A percentile compares a stretch with the other conserved stretches of the same genome.
phyloP scores from a whole-genome alignment of 768 basidiomycete species.

The Lepiota subincarnata region DNA sequence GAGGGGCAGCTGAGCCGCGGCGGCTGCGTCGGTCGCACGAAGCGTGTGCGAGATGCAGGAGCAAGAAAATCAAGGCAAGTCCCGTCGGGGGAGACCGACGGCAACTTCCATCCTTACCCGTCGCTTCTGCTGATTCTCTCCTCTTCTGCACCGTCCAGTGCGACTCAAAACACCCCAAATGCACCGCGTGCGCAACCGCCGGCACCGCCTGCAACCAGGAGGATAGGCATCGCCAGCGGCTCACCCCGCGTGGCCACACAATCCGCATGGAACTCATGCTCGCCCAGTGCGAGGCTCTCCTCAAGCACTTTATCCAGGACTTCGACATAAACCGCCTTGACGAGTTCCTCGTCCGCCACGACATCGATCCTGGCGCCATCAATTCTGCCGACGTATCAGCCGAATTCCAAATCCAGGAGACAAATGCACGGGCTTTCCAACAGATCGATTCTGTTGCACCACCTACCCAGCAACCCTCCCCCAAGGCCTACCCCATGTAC shows the following conservation, averaged over 20 bases:
- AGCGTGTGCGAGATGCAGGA: slow-evolving; percentile 89
- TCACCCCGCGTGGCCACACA: slow-evolving; percentile 80
- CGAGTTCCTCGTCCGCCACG: slow-evolving; percentile 58
- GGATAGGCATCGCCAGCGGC: slow-evolving; percentile 81
- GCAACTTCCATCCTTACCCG: slow-evolving; percentile 69
- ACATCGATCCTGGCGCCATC: slow-evolving; percentile 46
- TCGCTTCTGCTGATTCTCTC: slow-evolving; percentile 27
- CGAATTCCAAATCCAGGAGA: slow-evolving; percentile 30
- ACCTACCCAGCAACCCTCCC: slow-evolving; percentile 20
- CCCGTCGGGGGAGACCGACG: slow-evolving; percentile 71
- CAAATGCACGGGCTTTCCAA: slow-evolving; percentile 25
- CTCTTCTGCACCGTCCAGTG: slow-evolving; percentile 51
- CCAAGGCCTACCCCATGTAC: slow-evolving; percentile 34
- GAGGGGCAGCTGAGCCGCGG: slow-evolving; percentile 64
- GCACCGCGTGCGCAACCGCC: slow-evolving; percentile 79
- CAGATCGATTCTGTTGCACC: slow-evolving; percentile 23
- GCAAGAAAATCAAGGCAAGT: slow-evolving; percentile 93
- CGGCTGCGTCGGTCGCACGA: slow-evolving; percentile 86
- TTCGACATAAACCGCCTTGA: slow-evolving; percentile 68
- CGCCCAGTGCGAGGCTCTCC: slow-evolving; percentile 70
- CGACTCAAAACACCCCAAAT: slow-evolving; percentile 86
- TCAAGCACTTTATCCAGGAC: slow-evolving; percentile 66
- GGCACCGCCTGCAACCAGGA: slow-evolving; percentile 82
- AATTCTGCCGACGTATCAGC: slow-evolving; percentile 21
- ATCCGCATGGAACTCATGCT: slow-evolving; percentile 81